Evolutionary conservation across 208 protist genomes (phyloP).

Genomic region (Leptomonas seymouri): DNA sequence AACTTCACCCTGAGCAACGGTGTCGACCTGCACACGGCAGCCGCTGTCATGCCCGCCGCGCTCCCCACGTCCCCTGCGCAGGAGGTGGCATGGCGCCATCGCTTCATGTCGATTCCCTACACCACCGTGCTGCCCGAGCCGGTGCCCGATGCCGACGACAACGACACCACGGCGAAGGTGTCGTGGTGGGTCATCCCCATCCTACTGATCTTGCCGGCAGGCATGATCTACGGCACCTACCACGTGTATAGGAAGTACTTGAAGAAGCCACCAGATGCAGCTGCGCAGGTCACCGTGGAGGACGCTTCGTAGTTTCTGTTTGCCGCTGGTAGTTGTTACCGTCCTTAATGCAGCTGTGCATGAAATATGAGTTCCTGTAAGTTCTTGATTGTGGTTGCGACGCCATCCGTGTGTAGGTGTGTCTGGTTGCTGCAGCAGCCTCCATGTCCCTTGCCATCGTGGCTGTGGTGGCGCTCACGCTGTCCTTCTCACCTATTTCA

Average conservation of each 20-base stretch:
- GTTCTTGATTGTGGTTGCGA: too few species aligned
- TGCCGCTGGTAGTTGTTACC: not conserved
- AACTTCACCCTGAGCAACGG: constrained; percentile 69
- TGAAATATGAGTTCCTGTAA: too few species aligned
- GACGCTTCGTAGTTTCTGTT: constrained; percentile 5
- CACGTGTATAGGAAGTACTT: constrained; percentile 62
- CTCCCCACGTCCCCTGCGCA: constrained; percentile 29
- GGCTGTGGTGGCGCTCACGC: too few species aligned
- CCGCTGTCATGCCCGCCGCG: constrained; percentile 7
- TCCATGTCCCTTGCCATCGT: too few species aligned
- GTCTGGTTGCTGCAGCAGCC: too few species aligned
- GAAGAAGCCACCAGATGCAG: constrained; percentile 7
- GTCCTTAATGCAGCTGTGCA: not conserved
- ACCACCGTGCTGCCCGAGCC: constrained; percentile 25
- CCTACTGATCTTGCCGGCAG: constrained; percentile 45
- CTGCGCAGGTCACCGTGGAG: constrained; percentile 10
- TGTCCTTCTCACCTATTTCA: too few species aligned
- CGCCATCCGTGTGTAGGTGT: too few species aligned
- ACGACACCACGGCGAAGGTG: constrained; percentile 43
- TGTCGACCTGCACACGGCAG: constrained; percentile 41
- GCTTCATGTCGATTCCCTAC: constrained; percentile 53
- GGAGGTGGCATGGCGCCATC: constrained; percentile 46
- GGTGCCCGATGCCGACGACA: constrained; percentile 41
- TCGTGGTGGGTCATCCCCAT: constrained; percentile 56
- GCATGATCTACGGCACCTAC: constrained; percentile 37